Evolutionary conservation across 805 yeast genomes (phyloP).

Genomic region (Candida pseudoglaebosa): DNA sequence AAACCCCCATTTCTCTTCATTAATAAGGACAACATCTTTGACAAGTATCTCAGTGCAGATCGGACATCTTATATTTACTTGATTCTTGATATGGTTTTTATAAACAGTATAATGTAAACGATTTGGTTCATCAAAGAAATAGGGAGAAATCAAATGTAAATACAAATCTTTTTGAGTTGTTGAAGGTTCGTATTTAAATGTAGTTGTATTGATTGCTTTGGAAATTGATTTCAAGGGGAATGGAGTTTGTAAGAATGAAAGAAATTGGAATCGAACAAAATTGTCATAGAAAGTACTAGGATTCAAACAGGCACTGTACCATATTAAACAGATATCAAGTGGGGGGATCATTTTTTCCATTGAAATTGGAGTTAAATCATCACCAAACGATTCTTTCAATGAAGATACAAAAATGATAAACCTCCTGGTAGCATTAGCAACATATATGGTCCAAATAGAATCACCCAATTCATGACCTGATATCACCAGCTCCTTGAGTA

Average conservation of each 20-base stretch:
- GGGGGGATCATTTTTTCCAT: conserved; percentile 12
- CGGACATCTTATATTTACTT: conserved; percentile 12
- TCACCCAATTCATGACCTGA: neutral
- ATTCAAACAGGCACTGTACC: conserved; percentile 17
- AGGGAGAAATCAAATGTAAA: conserved; percentile 6
- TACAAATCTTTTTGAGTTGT: conserved; percentile 6
- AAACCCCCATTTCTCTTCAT: conserved; percentile 10
- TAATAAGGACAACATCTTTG: conserved; percentile 10
- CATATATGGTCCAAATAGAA: conserved; percentile 14
- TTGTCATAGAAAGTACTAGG: conserved; percentile 14
- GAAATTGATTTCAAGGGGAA: conserved; percentile 13
- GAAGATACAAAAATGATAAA: conserved; percentile 14
- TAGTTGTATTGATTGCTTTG: conserved; percentile 10
- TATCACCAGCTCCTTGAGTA: conserved; percentile 9
- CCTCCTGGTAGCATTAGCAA: conserved; percentile 15
- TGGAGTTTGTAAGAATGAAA: conserved; percentile 13
- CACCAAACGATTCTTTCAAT: conserved; percentile 1
- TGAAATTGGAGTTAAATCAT: neutral
- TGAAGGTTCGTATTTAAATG: conserved; percentile 11
- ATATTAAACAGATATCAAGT: conserved; percentile 17
- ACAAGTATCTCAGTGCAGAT: conserved; percentile 10
- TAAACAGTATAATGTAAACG: conserved; percentile 3
- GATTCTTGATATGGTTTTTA: neutral
- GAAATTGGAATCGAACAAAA: conserved; percentile 13
- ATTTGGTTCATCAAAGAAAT: conserved; percentile 3